Evolutionary conservation across 805 yeast genomes (phyloP), one percentile per base, ranked within the genome.

Genomic region (Lipomyces chichibuensis): DNA sequence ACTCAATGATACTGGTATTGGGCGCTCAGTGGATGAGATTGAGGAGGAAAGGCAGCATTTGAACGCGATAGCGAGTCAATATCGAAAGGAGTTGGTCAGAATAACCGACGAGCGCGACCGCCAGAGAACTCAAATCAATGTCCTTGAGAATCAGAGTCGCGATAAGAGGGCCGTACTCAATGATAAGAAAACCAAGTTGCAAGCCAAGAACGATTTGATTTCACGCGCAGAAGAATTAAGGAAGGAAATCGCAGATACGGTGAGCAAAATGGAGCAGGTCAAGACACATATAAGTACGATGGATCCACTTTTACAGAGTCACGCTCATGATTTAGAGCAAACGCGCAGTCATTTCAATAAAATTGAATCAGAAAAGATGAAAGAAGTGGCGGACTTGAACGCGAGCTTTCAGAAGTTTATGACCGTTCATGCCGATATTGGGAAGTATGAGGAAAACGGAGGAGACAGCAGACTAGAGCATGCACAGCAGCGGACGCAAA

Each of bases 141-240:
- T 80, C 14, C 70, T 87, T 27, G 89, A 88, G 65, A 81, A 79
- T 43, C 76, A 77, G 46, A 76, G 87, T 14, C 86, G 86, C 65
- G 90, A 87, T 71, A 81, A 83, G 62, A 80, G 81, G 71, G 75
- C 88, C 56, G 72, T 74, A 2, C 83, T 90, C 32, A 84, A 85
- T 70, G 81, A 83, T 56, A 74, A 86, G 64, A 90, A 88, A 72
- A 80, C 79, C 58, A 77, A 85, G 4, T 77, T 85, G 37, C 74
- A 81, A 57, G 89, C 87, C 65, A 79, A 82, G 46, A 77, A 77
- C 25, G 81, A 79, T 32, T 39, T 69, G 53, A 39, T 20, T 11
- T 54, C 57, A 4, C 60, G 72, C 17, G 39, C 63, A 9, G 65
- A 51, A 29, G 58, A 77, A 73, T 54, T 51, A 60, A 57, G 61